Percentiles rank a stretch among this genome's conserved stretches.
Evolutionary conservation across 805 yeast genomes (phyloP).

Genomic region (Lipomyces yamadae): DNA sequence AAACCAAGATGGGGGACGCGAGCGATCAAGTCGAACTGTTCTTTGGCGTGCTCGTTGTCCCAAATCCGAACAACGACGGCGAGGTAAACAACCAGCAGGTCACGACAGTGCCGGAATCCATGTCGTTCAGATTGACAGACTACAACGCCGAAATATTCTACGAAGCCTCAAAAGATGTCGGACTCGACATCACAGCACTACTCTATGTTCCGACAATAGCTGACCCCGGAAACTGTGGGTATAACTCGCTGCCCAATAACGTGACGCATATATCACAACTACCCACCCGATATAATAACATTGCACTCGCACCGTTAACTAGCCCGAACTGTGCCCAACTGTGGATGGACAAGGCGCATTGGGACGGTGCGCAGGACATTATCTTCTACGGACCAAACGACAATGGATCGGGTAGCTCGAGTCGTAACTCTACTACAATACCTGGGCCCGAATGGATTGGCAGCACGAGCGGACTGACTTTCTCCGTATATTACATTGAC

Average conservation of each 20-base stretch:
- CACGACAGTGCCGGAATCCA: slow-evolving; percentile 17
- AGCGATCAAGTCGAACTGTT: slow-evolving; percentile 14
- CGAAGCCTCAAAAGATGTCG: slow-evolving; percentile 17
- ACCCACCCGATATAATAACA: slow-evolving; percentile 30
- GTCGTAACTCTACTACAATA: not conserved
- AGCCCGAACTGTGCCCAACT: slow-evolving; percentile 20
- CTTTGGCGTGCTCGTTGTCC: slow-evolving; percentile 36
- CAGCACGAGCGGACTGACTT: slow-evolving; percentile 21
- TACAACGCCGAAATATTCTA: slow-evolving; percentile 15
- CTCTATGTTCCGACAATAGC: slow-evolving; percentile 28
- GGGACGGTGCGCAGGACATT: slow-evolving; percentile 31
- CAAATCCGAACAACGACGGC: slow-evolving; percentile 15
- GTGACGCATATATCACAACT: slow-evolving; percentile 25
- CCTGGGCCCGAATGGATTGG: slow-evolving; percentile 18
- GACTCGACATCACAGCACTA: slow-evolving; percentile 20
- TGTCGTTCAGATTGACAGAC: slow-evolving; percentile 22
- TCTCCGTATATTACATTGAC: slow-evolving; percentile 27
- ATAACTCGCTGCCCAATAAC: slow-evolving; percentile 16
- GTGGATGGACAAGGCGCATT: slow-evolving; percentile 32
- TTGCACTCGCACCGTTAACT: slow-evolving; percentile 34
- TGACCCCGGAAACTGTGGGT: slow-evolving; percentile 18
- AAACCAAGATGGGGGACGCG: not conserved
- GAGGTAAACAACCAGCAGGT: slow-evolving; percentile 5
- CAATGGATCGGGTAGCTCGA: slow-evolving; percentile 3
- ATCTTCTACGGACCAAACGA: slow-evolving; percentile 23